phyloP scores from a whole-genome alignment of 495 filamentous ascomycete genomes.

The Endocarpon pusillum region DNA sequence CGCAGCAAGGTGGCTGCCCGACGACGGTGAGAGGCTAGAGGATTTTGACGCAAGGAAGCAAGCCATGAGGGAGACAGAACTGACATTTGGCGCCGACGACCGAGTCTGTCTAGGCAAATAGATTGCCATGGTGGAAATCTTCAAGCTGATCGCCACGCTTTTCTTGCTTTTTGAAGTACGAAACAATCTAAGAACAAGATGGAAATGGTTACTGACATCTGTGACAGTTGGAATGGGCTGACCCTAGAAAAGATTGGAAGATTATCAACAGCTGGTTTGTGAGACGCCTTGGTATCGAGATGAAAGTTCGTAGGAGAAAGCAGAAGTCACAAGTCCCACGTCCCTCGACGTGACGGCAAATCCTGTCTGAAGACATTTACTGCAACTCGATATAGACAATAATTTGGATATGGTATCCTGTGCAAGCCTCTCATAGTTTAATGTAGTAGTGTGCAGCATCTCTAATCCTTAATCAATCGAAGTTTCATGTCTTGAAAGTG shows the following conservation, averaged over 20 bases:
- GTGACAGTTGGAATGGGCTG: slow-evolving; percentile 12
- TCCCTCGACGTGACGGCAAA: too few species aligned
- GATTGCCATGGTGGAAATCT: slow-evolving; percentile 55
- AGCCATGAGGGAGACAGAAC: slow-evolving; percentile 17
- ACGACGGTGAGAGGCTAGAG: slow-evolving; percentile 15
- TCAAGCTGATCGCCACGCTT: slow-evolving; percentile 57
- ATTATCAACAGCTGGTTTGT: slow-evolving; percentile 20
- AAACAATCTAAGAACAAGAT: slow-evolving; percentile 22
- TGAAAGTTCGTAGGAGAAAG: too few species aligned
- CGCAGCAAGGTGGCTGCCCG: slow-evolving; percentile 38
- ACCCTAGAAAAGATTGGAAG: slow-evolving; percentile 16
- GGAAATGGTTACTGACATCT: slow-evolving; percentile 23
- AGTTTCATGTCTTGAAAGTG: too few species aligned
- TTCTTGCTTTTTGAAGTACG: slow-evolving; percentile 45
- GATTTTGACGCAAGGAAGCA: slow-evolving; percentile 13
- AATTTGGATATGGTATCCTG: too few species aligned
- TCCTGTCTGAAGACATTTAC: too few species aligned
- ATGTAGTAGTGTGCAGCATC: too few species aligned
- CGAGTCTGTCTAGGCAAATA: slow-evolving; percentile 52
- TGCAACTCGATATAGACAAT: too few species aligned
- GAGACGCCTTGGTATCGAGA: too few species aligned
- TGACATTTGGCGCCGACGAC: slow-evolving; percentile 42
- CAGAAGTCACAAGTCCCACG: too few species aligned
- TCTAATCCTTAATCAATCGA: too few species aligned
- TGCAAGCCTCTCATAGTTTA: too few species aligned